These are phyloP conservation scores for Boletus pseudopeckii DNA, from an alignment of 768 basidiomycete species.

Conservation along the genomic window DNA sequence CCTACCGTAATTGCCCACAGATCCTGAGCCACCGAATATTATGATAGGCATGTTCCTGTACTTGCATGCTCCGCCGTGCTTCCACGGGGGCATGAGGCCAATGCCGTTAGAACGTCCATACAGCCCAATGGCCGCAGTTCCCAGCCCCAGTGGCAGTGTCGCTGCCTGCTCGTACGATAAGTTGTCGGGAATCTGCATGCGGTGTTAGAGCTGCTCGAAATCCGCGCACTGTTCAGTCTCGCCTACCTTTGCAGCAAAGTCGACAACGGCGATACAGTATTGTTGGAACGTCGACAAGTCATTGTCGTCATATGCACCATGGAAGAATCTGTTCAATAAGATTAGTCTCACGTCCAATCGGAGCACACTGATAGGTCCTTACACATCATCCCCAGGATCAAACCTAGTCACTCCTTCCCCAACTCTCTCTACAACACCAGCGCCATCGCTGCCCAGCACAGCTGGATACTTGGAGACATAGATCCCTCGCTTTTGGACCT, in stretches of 20 bases:
- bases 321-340: constrained; percentile 36
- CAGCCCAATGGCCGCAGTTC: constrained; percentile 48
- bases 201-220: constrained; percentile 9
- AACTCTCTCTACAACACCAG: constrained; percentile 49
- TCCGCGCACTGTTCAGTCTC: not conserved
- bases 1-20: constrained; percentile 50
- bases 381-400: constrained; percentile 54
- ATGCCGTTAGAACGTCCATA: constrained; percentile 41
- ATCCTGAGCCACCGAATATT: constrained; percentile 46
- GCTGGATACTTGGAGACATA: constrained; percentile 42
- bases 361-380: constrained; percentile 19
- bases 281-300: constrained; percentile 43
- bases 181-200: constrained; percentile 41
- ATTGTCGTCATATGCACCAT: constrained; percentile 37
- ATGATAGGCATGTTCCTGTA: constrained; percentile 45
- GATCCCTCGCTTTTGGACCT: constrained; percentile 41
- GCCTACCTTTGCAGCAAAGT: constrained; percentile 39
- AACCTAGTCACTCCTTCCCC: constrained; percentile 51
- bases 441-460: constrained; percentile 46
- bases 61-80: constrained; percentile 35
- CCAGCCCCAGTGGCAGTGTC: constrained; percentile 47
- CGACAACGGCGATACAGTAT: constrained; percentile 40
- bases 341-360: constrained; percentile 20
- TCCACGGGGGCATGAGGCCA: constrained; percentile 40
- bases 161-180: constrained; percentile 47